phyloP scores from a whole-genome alignment of 371 early-diverging fungal species.

The Syncephalastrum contaminatum region DNA sequence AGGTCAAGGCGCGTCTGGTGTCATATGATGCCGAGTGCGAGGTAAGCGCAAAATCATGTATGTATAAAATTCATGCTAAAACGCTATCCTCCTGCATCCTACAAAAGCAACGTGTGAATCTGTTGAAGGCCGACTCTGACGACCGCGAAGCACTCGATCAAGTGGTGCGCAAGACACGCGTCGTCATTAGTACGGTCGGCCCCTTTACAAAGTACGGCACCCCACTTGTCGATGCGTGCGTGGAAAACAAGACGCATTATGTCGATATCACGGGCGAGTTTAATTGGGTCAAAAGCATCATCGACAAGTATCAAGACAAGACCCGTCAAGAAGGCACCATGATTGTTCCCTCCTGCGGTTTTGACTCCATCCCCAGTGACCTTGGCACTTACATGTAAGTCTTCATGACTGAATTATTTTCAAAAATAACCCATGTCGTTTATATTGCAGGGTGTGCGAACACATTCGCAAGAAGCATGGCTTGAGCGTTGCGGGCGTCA shows the following conservation, averaged over 20 bases:
- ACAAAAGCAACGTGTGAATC: constrained; percentile 18
- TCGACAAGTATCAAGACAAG: constrained; percentile 64
- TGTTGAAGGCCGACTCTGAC: constrained; percentile 64
- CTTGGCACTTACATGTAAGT: constrained; percentile 62
- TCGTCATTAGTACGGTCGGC: constrained; percentile 84
- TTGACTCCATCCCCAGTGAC: constrained; percentile 89
- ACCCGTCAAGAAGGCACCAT: constrained; percentile 66
- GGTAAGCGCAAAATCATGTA: constrained; percentile 17
- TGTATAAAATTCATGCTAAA: constrained; percentile 4
- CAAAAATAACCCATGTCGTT: constrained; percentile 1
- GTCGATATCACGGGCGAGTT: constrained; percentile 90
- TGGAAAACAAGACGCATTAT: constrained; percentile 82
- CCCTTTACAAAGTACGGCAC: constrained; percentile 62
- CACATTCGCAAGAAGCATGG: constrained; percentile 52
- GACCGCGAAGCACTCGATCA: constrained; percentile 53
- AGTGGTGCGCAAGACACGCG: constrained; percentile 64
- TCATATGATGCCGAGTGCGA: constrained; percentile 25
- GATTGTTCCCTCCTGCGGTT: constrained; percentile 87
- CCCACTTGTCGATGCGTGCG: constrained; percentile 79
- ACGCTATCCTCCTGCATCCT: background rate
- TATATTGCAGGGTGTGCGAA: constrained; percentile 34
- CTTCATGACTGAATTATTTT: too few species aligned
- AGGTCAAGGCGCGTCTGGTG: constrained; percentile 35
- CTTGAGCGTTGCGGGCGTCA: constrained; percentile 50
- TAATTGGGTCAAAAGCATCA: constrained; percentile 67